phyloP scores from a whole-genome alignment of 2,329 filamentous ascomycete species.

The Monilinia fructicola region DNA sequence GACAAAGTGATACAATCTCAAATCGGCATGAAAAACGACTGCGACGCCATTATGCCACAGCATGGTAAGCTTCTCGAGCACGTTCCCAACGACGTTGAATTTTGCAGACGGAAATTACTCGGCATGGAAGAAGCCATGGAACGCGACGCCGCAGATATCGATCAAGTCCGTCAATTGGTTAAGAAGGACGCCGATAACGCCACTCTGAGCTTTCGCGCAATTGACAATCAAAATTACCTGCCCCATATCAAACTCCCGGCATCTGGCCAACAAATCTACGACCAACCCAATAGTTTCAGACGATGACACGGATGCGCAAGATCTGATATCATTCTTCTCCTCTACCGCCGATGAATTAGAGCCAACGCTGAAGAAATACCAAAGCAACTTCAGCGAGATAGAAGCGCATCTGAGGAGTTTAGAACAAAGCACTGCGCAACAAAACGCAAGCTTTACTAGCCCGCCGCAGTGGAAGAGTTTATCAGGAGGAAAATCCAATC shows the following conservation, averaged over 20 bases:
- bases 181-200: conserved; percentile 69
- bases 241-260: conserved; percentile 48
- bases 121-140: conserved; percentile 63
- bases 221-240: conserved; percentile 71
- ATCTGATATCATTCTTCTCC: conserved; percentile 64
- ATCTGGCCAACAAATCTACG: conserved; percentile 46
- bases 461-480: conserved; percentile 43
- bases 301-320: conserved; percentile 52
- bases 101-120: conserved; percentile 60
- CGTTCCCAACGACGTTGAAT: conserved; percentile 64
- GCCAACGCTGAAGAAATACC: conserved; percentile 56
- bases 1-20: conserved; percentile 80
- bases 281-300: conserved; percentile 42
- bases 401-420: conserved; percentile 64
- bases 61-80: conserved; percentile 64
- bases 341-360: conserved; percentile 62
- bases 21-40: conserved; percentile 74
- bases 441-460: conserved; percentile 55
- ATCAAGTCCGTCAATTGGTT: conserved; percentile 55
- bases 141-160: conserved; percentile 61
- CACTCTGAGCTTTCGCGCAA: conserved; percentile 68
- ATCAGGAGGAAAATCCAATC: conserved; percentile 47
- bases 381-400: conserved; percentile 60
- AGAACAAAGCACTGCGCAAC: conserved; percentile 58
- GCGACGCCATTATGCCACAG: conserved; percentile 65